Evolutionary conservation across 192 early-diverging fungal species (phyloP).

Genomic region (Kickxella alabastrina): DNA sequence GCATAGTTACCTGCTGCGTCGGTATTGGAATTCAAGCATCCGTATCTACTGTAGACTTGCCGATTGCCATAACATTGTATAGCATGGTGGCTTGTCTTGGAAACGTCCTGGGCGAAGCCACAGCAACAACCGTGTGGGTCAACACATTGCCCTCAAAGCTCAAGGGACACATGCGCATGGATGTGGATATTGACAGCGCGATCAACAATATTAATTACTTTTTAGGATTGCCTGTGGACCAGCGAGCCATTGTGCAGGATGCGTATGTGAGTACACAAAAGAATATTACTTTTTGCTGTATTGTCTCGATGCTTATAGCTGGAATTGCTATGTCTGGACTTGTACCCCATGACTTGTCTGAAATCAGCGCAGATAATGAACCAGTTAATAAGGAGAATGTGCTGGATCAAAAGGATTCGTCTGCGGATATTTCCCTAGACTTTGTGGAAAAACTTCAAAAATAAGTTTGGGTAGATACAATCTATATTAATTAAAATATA

Average conservation of each 20-base stretch:
- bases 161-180: constrained; percentile 9
- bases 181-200: constrained; percentile 24
- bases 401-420: no score
- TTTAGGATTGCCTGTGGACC: constrained; percentile 39
- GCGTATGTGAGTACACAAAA: constrained; percentile 37
- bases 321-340: constrained; percentile 38
- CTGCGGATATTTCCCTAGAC: no score
- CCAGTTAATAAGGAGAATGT: background rate
- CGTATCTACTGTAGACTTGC: constrained; percentile 25
- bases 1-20: constrained; percentile 38
- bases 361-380: background rate
- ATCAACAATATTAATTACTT: constrained; percentile 50
- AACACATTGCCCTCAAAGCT: constrained; percentile 39
- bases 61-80: constrained; percentile 46
- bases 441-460: no score
- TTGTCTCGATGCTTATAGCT: constrained; percentile 36
- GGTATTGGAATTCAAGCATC: constrained; percentile 46
- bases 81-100: constrained; percentile 47
- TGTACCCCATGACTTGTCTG: constrained; percentile 27
- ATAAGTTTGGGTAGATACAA: no score
- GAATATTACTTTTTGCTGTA: constrained; percentile 42
- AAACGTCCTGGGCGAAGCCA: constrained; percentile 41
- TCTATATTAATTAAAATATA: no score
- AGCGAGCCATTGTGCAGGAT: constrained; percentile 42
- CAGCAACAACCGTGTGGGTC: constrained; percentile 42